Base-by-base conservation (phyloP, 163 green algal genomes). In the Chlorella variabilis region DNA sequence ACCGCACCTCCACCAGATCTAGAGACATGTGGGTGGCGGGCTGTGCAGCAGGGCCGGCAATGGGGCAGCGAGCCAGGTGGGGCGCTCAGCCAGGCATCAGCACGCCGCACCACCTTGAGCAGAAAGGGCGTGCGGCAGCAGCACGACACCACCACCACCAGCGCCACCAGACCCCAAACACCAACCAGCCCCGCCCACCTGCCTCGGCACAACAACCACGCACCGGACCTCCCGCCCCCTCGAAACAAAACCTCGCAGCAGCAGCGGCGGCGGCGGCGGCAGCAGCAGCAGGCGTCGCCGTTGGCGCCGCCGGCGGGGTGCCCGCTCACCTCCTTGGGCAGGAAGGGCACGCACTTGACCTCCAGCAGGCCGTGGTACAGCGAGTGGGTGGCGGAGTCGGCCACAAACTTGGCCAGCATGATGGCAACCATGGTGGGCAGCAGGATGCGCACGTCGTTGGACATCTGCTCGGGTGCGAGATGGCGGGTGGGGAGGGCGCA, bases 401-500 rank as follows among this genome's bases (percentile, higher is more conserved):
- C 95, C 69, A 97, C 89, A 87, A 89, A 95, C 84, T 98, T 98
- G 74, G 95, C 95, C 38, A 93, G 84, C 88, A 97, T 92, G 85
- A 96, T 94, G 8, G 89, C 92, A 8, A 97, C 91, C 87, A 98
- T 91, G 80, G 95, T 85, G 7, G 95, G 95, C 84, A 98, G 91
- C 88, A 98, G 89, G 87, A 98, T 96, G 77, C 96, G 91, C 49
- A 98, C 93, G 58, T 98, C 95, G 68, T 90, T 93, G 56, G 89
- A 94, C 56, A 95, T 91, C 89, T 92, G 82, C 34, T 27, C 13
- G 67, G 38, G 39, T 34, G 56, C 17, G 71, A 29, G 2, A 51
- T 8, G 71, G 71, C 15, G 3, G 36, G 4, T 4, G 18, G 69
- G 18, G 36, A n/a, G n/a, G n/a, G n/a, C n/a, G n/a, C n/a, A n/a